Conservation (phyloP, 805 yeast species). For the Pichia eremophila region DNA sequence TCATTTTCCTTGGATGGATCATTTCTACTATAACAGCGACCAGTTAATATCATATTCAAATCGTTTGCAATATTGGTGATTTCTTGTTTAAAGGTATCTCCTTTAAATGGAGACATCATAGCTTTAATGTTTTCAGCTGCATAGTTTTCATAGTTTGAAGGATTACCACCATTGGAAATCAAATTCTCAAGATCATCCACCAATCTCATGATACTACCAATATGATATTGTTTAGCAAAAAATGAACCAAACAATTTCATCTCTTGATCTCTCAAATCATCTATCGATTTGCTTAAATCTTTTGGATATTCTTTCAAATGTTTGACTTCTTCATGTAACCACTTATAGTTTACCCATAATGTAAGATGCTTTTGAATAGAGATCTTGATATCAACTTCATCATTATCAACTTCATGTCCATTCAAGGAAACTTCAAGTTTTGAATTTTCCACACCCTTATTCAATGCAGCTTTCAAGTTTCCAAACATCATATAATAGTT, state of each 20-base stretch:
- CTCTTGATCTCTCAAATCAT: constrained; percentile 26
- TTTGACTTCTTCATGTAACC: constrained; percentile 36
- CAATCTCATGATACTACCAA: constrained; percentile 63
- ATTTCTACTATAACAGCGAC: constrained; percentile 13
- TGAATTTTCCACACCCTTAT: constrained; percentile 6
- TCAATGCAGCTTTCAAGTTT: constrained; percentile 10
- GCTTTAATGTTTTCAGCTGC: constrained; percentile 50
- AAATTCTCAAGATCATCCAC: constrained; percentile 54
- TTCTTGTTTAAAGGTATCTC: constrained; percentile 45
- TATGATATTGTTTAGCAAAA: constrained; percentile 37
- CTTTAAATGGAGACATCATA: constrained; percentile 47
- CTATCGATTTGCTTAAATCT: constrained; percentile 20
- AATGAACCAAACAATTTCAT: constrained; percentile 34
- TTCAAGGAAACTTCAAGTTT: constrained; percentile 2
- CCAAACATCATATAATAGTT: constrained; percentile 20
- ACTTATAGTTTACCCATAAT: constrained; percentile 44
- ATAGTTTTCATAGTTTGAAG: constrained; percentile 54
- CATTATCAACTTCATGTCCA: not conserved
- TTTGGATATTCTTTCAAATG: constrained; percentile 18
- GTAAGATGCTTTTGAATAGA: constrained; percentile 25
- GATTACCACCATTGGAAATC: constrained; percentile 33
- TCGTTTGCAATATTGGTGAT: constrained; percentile 47
- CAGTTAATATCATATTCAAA: constrained; percentile 42
- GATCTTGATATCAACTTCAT: constrained; percentile 9
- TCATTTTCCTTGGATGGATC: constrained; percentile 19